Conservation (phyloP, 106 monocot species). For the Dendrobium officinale region DNA sequence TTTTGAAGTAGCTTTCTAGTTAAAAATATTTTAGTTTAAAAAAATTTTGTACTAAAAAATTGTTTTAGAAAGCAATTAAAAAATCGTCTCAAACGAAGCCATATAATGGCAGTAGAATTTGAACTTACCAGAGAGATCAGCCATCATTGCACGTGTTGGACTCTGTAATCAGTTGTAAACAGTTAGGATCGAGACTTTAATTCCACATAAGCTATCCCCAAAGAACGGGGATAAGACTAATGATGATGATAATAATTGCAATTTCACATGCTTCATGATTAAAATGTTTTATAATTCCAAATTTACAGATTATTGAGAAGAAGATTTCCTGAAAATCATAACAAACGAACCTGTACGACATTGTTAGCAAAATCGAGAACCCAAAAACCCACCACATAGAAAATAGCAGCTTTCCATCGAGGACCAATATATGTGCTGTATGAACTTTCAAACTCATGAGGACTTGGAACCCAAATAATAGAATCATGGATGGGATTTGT, state of each 20-base stretch:
- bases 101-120: background rate
- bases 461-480: too few species aligned
- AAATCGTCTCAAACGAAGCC: too few species aligned
- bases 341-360: constrained; percentile 42
- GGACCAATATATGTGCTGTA: constrained; percentile 39
- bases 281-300: too few species aligned
- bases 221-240: too few species aligned
- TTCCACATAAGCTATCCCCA: background rate
- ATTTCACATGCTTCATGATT: too few species aligned
- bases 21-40: too few species aligned
- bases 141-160: constrained; percentile 83
- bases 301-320: too few species aligned
- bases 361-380: constrained; percentile 66
- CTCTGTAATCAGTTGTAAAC: constrained; percentile 21
- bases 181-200: background rate
- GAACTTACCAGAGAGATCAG: constrained; percentile 64
- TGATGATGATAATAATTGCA: too few species aligned
- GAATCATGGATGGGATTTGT: background rate
- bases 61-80: too few species aligned
- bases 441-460: background rate
- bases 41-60: too few species aligned
- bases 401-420: constrained; percentile 46
- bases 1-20: too few species aligned
- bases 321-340: background rate
- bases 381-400: constrained; percentile 70